These are phyloP conservation scores for Trichoderma gamsii DNA, from an alignment of 495 filamentous ascomycete genomes.

Conservation along the genomic window DNA sequence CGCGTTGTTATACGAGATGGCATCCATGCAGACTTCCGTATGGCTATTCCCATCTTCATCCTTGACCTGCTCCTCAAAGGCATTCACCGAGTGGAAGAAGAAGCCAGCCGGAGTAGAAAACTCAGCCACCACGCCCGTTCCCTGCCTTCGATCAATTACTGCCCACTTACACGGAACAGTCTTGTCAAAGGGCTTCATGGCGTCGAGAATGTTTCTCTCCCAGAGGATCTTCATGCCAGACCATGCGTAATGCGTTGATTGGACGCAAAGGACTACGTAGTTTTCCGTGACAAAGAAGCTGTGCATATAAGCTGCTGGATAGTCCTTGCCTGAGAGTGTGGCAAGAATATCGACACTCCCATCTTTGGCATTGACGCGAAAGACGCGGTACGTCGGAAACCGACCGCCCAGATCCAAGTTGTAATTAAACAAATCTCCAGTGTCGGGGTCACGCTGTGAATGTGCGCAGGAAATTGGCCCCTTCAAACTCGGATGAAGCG, in stretches of 20 bases:
- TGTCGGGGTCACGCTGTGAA: slow-evolving; percentile 60
- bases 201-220: slow-evolving; percentile 52
- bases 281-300: slow-evolving; percentile 62
- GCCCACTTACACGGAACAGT: slow-evolving; percentile 56
- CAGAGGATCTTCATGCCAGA: slow-evolving; percentile 47
- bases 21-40: slow-evolving; percentile 52
- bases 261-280: slow-evolving; percentile 59
- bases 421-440: slow-evolving; percentile 73
- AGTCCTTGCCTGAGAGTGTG: slow-evolving; percentile 45
- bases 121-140: slow-evolving; percentile 50
- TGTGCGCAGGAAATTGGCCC: slow-evolving; percentile 62
- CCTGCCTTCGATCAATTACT: slow-evolving; percentile 53
- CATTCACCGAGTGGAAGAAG: slow-evolving; percentile 71
- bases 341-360: slow-evolving; percentile 66
- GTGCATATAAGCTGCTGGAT: slow-evolving; percentile 60
- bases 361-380: slow-evolving; percentile 51
- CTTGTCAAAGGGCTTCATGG: slow-evolving; percentile 48
- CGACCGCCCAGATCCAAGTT: slow-evolving; percentile 50
- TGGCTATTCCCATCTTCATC: slow-evolving; percentile 21
- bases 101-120: slow-evolving; percentile 60
- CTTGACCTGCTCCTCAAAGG: slow-evolving; percentile 53
- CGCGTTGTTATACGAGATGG: slow-evolving; percentile 48
- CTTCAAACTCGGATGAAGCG: slow-evolving; percentile 58
- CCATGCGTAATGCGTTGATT: slow-evolving; percentile 45
- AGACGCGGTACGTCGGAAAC: slow-evolving; percentile 53